These are phyloP conservation scores for Scytalidium sp. DNA, from an alignment of 2,329 filamentous ascomycete genomes.

Conservation along the genomic window DNA sequence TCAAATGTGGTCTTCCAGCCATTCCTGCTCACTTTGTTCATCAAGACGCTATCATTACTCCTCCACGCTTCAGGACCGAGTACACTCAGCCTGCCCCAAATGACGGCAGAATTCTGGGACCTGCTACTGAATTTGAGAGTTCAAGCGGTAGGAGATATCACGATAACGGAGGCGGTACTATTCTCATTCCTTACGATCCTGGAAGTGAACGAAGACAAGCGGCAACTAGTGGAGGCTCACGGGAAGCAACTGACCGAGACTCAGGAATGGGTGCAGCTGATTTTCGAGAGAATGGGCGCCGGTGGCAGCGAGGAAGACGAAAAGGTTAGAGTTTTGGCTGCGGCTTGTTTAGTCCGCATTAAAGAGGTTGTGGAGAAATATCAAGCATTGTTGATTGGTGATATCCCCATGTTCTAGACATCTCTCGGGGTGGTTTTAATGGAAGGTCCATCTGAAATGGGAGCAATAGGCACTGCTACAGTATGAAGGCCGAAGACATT, in stretches of 20 bases:
- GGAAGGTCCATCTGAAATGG: too few relatives aligned
- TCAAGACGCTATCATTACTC: slow-evolving; percentile 82
- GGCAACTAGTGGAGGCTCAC: slow-evolving; percentile 69
- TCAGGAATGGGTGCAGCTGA: slow-evolving; percentile 75
- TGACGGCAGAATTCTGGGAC: slow-evolving; percentile 82
- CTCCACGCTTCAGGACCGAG: slow-evolving; percentile 81
- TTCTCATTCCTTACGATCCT: slow-evolving; percentile 77
- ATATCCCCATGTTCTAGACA: slow-evolving; percentile 46
- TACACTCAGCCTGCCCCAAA: slow-evolving; percentile 70
- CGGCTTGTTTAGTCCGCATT: slow-evolving; percentile 73
- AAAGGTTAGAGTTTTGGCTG: slow-evolving; percentile 74
- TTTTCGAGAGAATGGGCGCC: slow-evolving; percentile 58
- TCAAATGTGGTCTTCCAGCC: slow-evolving; percentile 68
- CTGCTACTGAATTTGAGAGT: slow-evolving; percentile 72
- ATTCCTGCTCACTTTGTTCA: slow-evolving; percentile 71
- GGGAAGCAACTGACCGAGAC: slow-evolving; percentile 80
- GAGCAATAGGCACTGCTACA: too few relatives aligned
- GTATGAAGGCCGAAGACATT: too few relatives aligned
- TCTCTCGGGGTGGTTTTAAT: too few relatives aligned
- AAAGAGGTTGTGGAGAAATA: slow-evolving; percentile 81
- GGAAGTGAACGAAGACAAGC: slow-evolving; percentile 75
- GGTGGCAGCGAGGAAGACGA: slow-evolving; percentile 64
- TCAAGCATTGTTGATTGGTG: slow-evolving; percentile 72
- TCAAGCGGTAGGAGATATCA: slow-evolving; percentile 56
- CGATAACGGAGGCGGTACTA: slow-evolving; percentile 70